Conservation (phyloP, 306 rosid genomes). For the Sesbania bispinosa region DNA sequence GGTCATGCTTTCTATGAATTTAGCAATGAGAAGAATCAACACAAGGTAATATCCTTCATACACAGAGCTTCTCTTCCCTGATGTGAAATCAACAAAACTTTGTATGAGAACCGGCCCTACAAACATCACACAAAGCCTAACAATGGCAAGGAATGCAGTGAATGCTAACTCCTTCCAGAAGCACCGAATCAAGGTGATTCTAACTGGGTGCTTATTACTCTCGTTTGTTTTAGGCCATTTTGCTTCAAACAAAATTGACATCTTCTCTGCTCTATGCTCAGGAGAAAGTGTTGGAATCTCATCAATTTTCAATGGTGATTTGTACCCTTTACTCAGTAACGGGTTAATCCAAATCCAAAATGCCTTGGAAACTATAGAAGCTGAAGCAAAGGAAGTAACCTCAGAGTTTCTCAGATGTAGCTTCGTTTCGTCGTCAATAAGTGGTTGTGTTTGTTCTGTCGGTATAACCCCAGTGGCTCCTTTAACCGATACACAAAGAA, state of each 20-base stretch:
- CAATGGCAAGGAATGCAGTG: constrained; percentile 54
- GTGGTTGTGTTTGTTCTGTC: constrained; percentile 28
- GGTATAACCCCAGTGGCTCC: constrained; percentile 55
- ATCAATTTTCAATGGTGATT: constrained; percentile 46
- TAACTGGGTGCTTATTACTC: constrained; percentile 48
- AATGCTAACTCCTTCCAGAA: constrained; percentile 62
- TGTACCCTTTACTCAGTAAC: constrained; percentile 60
- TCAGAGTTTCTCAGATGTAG: constrained; percentile 27
- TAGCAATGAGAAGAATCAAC: constrained; percentile 51
- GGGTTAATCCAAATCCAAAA: constrained; percentile 80
- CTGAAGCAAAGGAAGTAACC: constrained; percentile 63
- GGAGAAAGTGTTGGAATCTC: constrained; percentile 64
- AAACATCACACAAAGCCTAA: constrained; percentile 55
- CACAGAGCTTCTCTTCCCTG: constrained; percentile 56
- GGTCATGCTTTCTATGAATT: constrained; percentile 59
- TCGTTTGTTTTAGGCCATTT: constrained; percentile 66
- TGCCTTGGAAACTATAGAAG: constrained; percentile 58
- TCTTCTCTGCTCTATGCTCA: constrained; percentile 51
- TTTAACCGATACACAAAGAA: constrained; percentile 38
- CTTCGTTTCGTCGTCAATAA: constrained; percentile 14
- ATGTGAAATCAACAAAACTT: constrained; percentile 60
- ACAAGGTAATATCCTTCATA: constrained; percentile 74
- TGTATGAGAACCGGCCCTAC: constrained; percentile 72
- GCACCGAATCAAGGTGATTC: constrained; percentile 55
- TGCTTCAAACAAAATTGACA: constrained; percentile 49